Evolutionary conservation across 108 stramenopile species (phyloP).

Genomic region (Chaetoceros tenuissimus): DNA sequence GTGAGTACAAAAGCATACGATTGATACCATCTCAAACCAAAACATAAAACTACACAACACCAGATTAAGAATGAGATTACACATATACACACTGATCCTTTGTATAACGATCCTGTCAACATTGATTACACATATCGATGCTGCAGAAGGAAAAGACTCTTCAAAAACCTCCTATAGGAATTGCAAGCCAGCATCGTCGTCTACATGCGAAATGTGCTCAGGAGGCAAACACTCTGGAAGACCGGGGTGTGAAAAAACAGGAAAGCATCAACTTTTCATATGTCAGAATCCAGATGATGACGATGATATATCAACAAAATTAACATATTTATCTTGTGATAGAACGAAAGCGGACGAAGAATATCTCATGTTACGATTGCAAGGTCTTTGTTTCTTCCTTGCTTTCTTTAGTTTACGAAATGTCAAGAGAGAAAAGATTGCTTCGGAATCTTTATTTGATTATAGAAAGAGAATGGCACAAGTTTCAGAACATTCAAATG

Average conservation of each 20-base stretch:
- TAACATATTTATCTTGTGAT: background rate
- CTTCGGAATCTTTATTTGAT: background rate
- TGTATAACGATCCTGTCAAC: too few relatives aligned
- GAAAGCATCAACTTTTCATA: background rate
- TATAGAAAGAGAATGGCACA: background rate
- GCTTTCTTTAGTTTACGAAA: background rate
- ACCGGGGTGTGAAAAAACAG: background rate
- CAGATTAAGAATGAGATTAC: too few relatives aligned
- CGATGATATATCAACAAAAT: background rate
- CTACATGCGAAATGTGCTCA: background rate
- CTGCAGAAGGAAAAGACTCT: too few relatives aligned
- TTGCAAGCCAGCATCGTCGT: background rate
- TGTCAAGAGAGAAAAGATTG: background rate
- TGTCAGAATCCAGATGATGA: background rate
- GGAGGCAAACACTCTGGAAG: background rate
- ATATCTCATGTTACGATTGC: background rate
- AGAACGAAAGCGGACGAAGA: background rate
- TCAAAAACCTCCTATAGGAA: too few relatives aligned
- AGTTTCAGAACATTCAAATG: background rate
- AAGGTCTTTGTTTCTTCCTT: background rate
- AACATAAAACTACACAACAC: too few relatives aligned
- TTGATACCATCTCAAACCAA: too few relatives aligned
- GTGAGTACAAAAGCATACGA: too few relatives aligned
- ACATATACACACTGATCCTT: too few relatives aligned
- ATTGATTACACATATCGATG: too few relatives aligned